Evolutionary conservation across 495 filamentous ascomycete genomes (phyloP).

Genomic region (Friedmanniomyces simplex): DNA sequence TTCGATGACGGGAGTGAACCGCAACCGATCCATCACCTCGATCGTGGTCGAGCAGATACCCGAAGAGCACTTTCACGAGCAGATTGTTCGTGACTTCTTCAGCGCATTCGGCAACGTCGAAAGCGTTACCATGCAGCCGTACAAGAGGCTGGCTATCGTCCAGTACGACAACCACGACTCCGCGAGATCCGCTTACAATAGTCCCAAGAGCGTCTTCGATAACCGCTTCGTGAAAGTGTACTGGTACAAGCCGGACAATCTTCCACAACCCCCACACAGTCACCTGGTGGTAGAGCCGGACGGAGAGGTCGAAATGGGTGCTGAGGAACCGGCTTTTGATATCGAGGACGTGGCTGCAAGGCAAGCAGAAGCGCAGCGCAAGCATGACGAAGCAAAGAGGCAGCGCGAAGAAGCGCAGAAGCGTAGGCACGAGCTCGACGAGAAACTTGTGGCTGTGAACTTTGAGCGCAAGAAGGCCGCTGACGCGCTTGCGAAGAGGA

Average conservation of each 20-base stretch:
- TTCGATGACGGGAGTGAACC: conserved; percentile 62
- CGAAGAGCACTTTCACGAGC: conserved; percentile 69
- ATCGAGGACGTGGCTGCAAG: conserved; percentile 64
- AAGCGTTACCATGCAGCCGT: conserved; percentile 62
- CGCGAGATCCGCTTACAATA: conserved; percentile 75
- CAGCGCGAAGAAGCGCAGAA: conserved; percentile 66
- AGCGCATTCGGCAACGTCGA: conserved; percentile 68
- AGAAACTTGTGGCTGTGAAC: conserved; percentile 58
- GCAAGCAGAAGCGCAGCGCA: conserved; percentile 70
- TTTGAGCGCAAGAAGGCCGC: conserved; percentile 66
- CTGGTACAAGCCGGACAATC: conserved; percentile 64
- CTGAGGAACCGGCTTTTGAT: conserved; percentile 53
- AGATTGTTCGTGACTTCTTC: conserved; percentile 70
- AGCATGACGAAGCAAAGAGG: conserved; percentile 63
- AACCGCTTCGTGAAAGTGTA: conserved; percentile 98
- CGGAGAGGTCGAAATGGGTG: conserved; percentile 7
- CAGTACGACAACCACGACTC: conserved; percentile 63
- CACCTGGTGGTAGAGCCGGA: not conserved
- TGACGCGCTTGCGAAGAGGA: conserved; percentile 48
- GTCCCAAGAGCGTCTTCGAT: conserved; percentile 90
- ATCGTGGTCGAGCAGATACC: conserved; percentile 93
- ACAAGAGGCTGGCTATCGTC: conserved; percentile 69
- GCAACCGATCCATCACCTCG: conserved; percentile 62
- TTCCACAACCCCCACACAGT: conserved; percentile 32
- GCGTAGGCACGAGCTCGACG: conserved; percentile 61